These are phyloP conservation scores for Arthroderma uncinatum DNA, from an alignment of 2,329 filamentous ascomycete genomes.

Conservation along the genomic window DNA sequence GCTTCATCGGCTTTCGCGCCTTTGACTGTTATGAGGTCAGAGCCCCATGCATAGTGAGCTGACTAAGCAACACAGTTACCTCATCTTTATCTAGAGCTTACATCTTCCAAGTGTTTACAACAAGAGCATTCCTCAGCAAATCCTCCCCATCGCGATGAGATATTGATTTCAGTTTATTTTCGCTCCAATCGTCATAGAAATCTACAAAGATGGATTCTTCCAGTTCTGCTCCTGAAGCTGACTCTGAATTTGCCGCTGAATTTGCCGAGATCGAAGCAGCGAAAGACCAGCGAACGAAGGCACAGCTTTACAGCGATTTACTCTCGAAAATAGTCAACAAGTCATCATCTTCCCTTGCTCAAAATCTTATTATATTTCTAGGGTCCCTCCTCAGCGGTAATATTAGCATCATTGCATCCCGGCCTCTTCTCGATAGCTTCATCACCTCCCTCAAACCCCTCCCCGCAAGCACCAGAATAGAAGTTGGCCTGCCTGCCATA, in stretches of 20 bases:
- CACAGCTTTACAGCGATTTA: conserved; percentile 47
- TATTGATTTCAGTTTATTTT: background rate
- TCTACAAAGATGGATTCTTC: background rate
- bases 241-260: conserved; percentile 38
- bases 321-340: conserved; percentile 45
- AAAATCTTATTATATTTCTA: conserved; percentile 57
- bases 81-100: background rate
- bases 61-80: background rate
- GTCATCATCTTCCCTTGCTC: conserved; percentile 35
- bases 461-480: conserved; percentile 53
- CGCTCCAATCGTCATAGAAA: background rate
- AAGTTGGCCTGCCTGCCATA: conserved; percentile 64
- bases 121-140: background rate
- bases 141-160: too few species aligned
- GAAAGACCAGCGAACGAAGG: conserved; percentile 39
- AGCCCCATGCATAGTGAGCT: background rate
- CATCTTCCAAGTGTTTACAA: too few species aligned
- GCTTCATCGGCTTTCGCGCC: background rate
- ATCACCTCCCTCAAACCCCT: conserved; percentile 50
- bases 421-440: conserved; percentile 58
- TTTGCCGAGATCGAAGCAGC: conserved; percentile 42
- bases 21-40: background rate
- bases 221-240: conserved; percentile 36
- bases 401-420: conserved; percentile 64
- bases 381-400: conserved; percentile 58